Evolutionary conservation across 805 yeast genomes (phyloP).

Genomic region (Isabelozyma gotoi): DNA sequence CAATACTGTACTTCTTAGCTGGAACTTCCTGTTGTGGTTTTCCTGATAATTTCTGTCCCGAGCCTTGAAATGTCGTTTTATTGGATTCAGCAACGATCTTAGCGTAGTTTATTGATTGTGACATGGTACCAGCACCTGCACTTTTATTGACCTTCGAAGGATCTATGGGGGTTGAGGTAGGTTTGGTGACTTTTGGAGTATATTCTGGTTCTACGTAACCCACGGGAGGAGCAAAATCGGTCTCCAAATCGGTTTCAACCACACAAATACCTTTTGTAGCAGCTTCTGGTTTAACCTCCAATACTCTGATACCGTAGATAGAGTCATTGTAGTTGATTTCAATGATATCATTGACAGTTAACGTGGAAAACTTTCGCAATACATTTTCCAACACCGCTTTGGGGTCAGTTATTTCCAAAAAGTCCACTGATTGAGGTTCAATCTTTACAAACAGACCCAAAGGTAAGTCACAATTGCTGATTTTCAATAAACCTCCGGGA

Average conservation of each 20-base stretch:
- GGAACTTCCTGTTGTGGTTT: slow-evolving; percentile 31
- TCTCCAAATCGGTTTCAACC: slow-evolving; percentile 93
- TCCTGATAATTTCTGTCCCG: slow-evolving; percentile 74
- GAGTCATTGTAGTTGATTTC: slow-evolving; percentile 82
- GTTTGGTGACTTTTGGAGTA: slow-evolving; percentile 41
- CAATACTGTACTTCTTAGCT: slow-evolving; percentile 30
- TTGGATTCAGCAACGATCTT: slow-evolving; percentile 49
- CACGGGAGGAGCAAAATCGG: slow-evolving; percentile 98
- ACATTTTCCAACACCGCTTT: slow-evolving; percentile 95
- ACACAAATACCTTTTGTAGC: slow-evolving; percentile 76
- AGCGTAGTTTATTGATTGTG: slow-evolving; percentile 65
- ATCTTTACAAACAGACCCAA: slow-evolving; percentile 86
- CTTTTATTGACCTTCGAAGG: slow-evolving; percentile 35
- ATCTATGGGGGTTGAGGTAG: slow-evolving; percentile 30
- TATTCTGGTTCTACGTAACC: slow-evolving; percentile 93
- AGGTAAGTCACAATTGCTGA: slow-evolving; percentile 76
- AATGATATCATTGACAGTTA: slow-evolving; percentile 80
- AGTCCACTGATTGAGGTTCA: slow-evolving; percentile 93
- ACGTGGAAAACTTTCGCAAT: slow-evolving; percentile 82
- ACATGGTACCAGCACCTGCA: slow-evolving; percentile 70
- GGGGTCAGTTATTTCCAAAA: slow-evolving; percentile 91
- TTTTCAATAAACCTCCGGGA: slow-evolving; percentile 79
- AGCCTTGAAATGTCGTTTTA: slow-evolving; percentile 47
- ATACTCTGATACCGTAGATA: slow-evolving; percentile 73
- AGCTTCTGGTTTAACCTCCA: slow-evolving; percentile 83